phyloP scores from a whole-genome alignment of 2,329 filamentous ascomycete species.

The Hysterium pulicare region DNA sequence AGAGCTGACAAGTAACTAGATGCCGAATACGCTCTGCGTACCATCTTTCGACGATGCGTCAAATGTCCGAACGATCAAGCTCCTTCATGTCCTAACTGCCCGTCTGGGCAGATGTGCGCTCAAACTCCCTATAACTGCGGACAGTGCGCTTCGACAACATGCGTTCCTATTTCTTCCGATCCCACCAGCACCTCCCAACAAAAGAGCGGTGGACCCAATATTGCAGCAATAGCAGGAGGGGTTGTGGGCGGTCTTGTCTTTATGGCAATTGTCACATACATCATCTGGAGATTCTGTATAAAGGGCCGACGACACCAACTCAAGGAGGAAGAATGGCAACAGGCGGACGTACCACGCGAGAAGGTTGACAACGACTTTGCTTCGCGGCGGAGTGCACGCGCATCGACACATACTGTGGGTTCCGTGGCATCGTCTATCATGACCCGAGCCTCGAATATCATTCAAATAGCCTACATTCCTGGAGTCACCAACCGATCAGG shows the following conservation, averaged over 20 bases:
- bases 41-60: slow-evolving; percentile 58
- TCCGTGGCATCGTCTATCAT: slow-evolving; percentile 95
- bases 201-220: slow-evolving; percentile 54
- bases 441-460: slow-evolving; percentile 95
- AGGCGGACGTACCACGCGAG: slow-evolving; percentile 54
- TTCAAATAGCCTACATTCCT: slow-evolving; percentile 98
- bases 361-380: slow-evolving; percentile 56
- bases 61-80: slow-evolving; percentile 48
- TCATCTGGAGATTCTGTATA: slow-evolving; percentile 85
- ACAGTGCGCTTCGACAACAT: slow-evolving; percentile 57
- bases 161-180: slow-evolving; percentile 42
- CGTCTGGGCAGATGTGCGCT: slow-evolving; percentile 54
- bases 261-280: slow-evolving; percentile 70
- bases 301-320: slow-evolving; percentile 69
- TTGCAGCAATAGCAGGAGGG: slow-evolving; percentile 86
- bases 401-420: slow-evolving; percentile 79
- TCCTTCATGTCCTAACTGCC: slow-evolving; percentile 61
- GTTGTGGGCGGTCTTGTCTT: slow-evolving; percentile 80
- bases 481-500: slow-evolving; percentile 91
- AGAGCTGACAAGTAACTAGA: slow-evolving; percentile 20
- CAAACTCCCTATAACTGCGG: slow-evolving; percentile 59
- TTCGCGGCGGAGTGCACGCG: slow-evolving; percentile 58
- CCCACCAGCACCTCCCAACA: slow-evolving; percentile 21
- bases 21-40: slow-evolving; percentile 35
- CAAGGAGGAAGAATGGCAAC: slow-evolving; percentile 56